Percentiles rank a stretch among this genome's conserved stretches.
phyloP scores from a whole-genome alignment of 2,329 filamentous ascomycete species.

The Pyrenophora graminea region DNA sequence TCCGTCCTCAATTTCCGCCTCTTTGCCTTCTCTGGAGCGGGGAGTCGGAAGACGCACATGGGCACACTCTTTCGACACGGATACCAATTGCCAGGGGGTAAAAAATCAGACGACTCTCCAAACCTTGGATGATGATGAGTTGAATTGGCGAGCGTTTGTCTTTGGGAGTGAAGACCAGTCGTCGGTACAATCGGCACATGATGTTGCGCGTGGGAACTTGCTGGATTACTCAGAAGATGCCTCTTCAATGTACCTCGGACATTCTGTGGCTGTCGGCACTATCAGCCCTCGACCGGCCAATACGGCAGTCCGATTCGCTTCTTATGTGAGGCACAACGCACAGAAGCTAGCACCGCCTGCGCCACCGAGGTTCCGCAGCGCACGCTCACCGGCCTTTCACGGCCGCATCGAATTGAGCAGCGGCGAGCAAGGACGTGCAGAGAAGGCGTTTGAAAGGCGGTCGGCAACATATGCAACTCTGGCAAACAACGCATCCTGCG shows the following conservation, averaged over 20 bases:
- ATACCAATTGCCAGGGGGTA: not conserved
- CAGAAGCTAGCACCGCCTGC: constrained; percentile 23
- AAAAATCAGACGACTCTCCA: constrained; percentile 1
- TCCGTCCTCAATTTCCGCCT: constrained; percentile 26
- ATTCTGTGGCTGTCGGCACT: constrained; percentile 25
- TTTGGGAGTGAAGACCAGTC: constrained; percentile 27
- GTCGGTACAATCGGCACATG: constrained; percentile 8
- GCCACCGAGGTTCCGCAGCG: constrained; percentile 20
- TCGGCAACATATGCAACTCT: constrained; percentile 32
- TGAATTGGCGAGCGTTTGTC: constrained; percentile 41
- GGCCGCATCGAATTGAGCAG: constrained; percentile 12
- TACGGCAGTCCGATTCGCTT: constrained; percentile 14
- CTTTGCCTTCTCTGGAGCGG: constrained; percentile 29
- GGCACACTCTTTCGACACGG: not conserved
- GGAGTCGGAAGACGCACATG: constrained; percentile 3
- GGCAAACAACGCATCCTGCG: constrained; percentile 31
- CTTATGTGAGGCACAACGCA: constrained; percentile 30
- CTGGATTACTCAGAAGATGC: constrained; percentile 9
- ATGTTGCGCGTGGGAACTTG: constrained; percentile 1
- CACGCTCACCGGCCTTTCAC: constrained; percentile 23
- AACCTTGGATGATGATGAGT: constrained; percentile 25
- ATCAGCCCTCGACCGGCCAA: constrained; percentile 28
- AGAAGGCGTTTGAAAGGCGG: constrained; percentile 19
- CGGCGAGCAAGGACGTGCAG: constrained; percentile 10
- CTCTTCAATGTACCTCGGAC: constrained; percentile 20